phyloP scores from a whole-genome alignment of 139 green algal genomes.

The Micractinium conductrix region DNA sequence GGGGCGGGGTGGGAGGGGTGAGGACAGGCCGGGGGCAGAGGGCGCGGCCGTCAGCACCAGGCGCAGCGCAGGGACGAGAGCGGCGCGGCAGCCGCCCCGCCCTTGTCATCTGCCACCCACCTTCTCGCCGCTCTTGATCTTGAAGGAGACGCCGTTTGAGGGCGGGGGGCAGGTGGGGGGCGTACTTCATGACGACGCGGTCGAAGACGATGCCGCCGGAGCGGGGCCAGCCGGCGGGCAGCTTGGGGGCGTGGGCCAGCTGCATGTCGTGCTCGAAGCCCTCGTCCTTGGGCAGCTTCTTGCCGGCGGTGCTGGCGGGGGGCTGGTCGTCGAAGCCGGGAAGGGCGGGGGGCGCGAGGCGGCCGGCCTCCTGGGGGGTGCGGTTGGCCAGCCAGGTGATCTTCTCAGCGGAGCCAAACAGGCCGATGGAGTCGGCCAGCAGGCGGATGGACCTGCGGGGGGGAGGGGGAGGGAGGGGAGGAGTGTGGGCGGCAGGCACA shows the following conservation, averaged over 20 bases:
- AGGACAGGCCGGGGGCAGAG: too few relatives aligned
- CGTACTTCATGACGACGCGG: conserved; percentile 82
- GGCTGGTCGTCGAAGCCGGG: conserved; percentile 1
- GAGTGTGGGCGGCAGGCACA: too few relatives aligned
- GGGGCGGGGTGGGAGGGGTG: too few relatives aligned
- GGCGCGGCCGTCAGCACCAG: too few relatives aligned
- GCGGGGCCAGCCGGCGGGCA: conserved; percentile 49
- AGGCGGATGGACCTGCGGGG: conserved; percentile 59
- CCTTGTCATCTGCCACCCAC: background rate
- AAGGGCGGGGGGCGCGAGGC: conserved; percentile 25
- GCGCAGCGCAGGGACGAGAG: too few relatives aligned
- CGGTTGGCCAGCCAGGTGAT: conserved; percentile 60
- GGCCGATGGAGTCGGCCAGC: conserved; percentile 64
- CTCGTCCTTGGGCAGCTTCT: background rate
- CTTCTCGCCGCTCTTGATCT: conserved; percentile 45
- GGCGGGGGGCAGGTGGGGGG: conserved; percentile 84
- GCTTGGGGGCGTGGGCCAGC: conserved; percentile 7
- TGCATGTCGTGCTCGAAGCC: background rate
- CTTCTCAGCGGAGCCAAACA: conserved; percentile 72
- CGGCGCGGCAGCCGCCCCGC: too few relatives aligned
- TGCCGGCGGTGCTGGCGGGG: conserved; percentile 7
- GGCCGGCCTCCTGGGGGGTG: conserved; percentile 40
- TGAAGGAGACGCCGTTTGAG: conserved; percentile 83
- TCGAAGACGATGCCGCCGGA: conserved; percentile 60
- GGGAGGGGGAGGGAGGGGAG: too few relatives aligned